These are phyloP conservation scores for Turritis glabra DNA, from an alignment of 345 rosid genomes.

Conservation along the genomic window DNA sequence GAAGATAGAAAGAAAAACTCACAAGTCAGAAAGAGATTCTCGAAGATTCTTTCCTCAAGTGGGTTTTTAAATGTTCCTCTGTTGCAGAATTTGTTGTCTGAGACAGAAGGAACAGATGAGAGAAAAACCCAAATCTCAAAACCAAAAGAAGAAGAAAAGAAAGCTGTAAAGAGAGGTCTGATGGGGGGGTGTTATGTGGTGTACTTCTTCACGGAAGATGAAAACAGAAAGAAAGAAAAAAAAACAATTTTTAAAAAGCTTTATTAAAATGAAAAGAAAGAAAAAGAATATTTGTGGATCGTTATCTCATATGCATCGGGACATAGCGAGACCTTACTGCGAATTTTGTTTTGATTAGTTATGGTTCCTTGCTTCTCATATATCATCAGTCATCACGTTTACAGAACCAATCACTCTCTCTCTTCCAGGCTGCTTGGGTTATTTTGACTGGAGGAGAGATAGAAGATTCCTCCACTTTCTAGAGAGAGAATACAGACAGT, in stretches of 20 bases:
- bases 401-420: conserved; percentile 24
- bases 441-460: conserved; percentile 1
- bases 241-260: neutral
- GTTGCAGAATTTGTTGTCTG: conserved; percentile 27
- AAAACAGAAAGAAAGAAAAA: neutral
- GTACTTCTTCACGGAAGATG: conserved; percentile 23
- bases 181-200: conserved; percentile 26
- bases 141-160: conserved; percentile 4
- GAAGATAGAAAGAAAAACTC: conserved; percentile 30
- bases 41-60: conserved; percentile 43
- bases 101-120: conserved; percentile 39
- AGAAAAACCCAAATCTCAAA: conserved; percentile 1
- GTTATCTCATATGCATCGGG: conserved; percentile 36
- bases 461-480: conserved; percentile 36
- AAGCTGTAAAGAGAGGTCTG: conserved; percentile 27
- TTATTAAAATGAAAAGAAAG: neutral
- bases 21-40: conserved; percentile 41
- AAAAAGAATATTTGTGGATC: conserved; percentile 28
- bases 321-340: conserved; percentile 8
- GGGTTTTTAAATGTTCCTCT: neutral
- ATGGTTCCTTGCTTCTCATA: conserved; percentile 4
- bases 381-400: neutral
- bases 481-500: conserved; percentile 13
- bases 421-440: conserved; percentile 36
- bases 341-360: neutral